Conservation (phyloP, 1,284 basidiomycete genomes). For the Trichosporon faecale region DNA sequence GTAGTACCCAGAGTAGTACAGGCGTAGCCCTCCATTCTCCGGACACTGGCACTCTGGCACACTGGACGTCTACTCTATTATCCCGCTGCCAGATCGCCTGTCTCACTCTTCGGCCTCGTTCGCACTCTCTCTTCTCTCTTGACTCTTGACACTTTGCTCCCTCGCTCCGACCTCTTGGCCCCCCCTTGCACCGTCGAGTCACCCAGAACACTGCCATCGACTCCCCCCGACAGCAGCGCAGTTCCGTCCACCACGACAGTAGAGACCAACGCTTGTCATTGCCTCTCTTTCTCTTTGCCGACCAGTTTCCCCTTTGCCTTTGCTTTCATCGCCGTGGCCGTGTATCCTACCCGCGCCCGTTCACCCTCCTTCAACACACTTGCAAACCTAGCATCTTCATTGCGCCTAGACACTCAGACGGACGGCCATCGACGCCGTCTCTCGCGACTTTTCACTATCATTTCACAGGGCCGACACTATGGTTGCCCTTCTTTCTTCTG, state of each 20-base stretch:
- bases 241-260: too few relatives aligned
- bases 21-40: background rate
- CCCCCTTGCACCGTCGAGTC: background rate
- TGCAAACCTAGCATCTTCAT: background rate
- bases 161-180: background rate
- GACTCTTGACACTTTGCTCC: background rate
- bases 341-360: background rate
- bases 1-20: too few relatives aligned
- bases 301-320: background rate
- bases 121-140: background rate
- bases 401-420: background rate
- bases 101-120: background rate
- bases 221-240: background rate
- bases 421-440: background rate
- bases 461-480: background rate
- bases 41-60: background rate
- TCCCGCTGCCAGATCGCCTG: too few relatives aligned
- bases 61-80: background rate
- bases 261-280: background rate
- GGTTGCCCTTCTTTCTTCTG: background rate
- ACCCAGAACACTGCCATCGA: background rate
- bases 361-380: background rate
- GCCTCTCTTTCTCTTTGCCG: background rate
- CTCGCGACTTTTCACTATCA: background rate
- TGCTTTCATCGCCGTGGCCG: background rate